phyloP scores from a whole-genome alignment of 768 basidiomycete genomes.

The Boletus sp. region DNA sequence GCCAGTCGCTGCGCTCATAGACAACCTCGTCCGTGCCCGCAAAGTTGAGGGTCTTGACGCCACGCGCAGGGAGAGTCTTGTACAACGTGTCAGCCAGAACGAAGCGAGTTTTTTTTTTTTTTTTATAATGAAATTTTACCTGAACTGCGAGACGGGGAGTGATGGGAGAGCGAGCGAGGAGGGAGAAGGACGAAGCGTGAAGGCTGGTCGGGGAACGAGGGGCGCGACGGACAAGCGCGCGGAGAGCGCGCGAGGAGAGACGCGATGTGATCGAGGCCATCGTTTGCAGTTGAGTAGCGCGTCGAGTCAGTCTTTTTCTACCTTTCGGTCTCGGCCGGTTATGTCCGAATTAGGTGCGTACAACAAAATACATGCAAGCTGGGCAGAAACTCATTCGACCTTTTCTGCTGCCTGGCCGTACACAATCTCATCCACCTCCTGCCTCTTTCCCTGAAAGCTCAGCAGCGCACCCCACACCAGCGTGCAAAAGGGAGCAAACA shows the following conservation, averaged over 20 bases:
- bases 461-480: conserved; percentile 42
- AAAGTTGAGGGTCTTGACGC: conserved; percentile 94
- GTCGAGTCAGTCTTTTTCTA: conserved; percentile 13
- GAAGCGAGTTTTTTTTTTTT: conserved; percentile 19
- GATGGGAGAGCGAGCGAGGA: conserved; percentile 49
- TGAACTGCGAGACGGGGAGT: conserved; percentile 22
- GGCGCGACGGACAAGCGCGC: conserved; percentile 64
- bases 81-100: conserved; percentile 1
- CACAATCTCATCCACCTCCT: conserved; percentile 39
- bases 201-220: conserved; percentile 44
- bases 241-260: conserved; percentile 64
- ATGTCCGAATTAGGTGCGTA: conserved; percentile 6
- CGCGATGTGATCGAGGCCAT: conserved; percentile 57
- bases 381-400: conserved; percentile 1
- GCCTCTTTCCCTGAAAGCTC: conserved; percentile 35
- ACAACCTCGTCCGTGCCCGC: conserved; percentile 91
- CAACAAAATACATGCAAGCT: too few species aligned
- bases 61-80: conserved; percentile 56
- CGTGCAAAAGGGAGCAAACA: conserved; percentile 62
- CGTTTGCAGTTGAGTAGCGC: conserved; percentile 22
- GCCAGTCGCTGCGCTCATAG: conserved; percentile 98
- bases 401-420: conserved; percentile 38
- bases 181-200: conserved; percentile 64
- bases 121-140: conserved; percentile 35
- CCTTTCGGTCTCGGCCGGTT: conserved; percentile 11